Percentiles rank a stretch among this genome's conserved stretches.
Evolutionary conservation across 164 flowering plant genomes (phyloP).

Genomic region (Platanus orientalis): DNA sequence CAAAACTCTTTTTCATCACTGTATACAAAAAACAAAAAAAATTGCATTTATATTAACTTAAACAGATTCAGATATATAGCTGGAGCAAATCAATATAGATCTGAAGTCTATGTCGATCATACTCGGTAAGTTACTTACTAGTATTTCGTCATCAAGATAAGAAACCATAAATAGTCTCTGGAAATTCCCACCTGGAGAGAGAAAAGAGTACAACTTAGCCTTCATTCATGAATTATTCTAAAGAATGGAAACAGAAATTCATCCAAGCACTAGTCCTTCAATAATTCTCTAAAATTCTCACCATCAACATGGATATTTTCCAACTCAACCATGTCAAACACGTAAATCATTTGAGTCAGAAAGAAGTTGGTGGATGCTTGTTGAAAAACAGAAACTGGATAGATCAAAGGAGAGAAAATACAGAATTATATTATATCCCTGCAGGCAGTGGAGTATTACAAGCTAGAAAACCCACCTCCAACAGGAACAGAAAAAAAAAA

Average conservation of each 20-base stretch:
- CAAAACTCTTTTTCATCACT: too few species aligned
- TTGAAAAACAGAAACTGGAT: neutral
- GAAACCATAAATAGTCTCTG: conserved; percentile 88
- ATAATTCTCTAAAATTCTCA: too few species aligned
- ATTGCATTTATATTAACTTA: too few species aligned
- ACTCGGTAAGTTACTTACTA: conserved; percentile 46
- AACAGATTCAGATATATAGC: too few species aligned
- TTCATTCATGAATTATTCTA: neutral
- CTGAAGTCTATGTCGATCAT: too few species aligned
- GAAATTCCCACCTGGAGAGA: conserved; percentile 56
- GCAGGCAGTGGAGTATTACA: too few species aligned
- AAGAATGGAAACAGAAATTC: neutral
- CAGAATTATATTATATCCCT: neutral
- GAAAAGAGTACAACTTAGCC: conserved; percentile 5
- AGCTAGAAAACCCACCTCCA: too few species aligned
- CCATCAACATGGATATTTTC: neutral
- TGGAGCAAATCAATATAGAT: too few species aligned
- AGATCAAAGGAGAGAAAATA: neutral
- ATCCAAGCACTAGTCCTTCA: neutral
- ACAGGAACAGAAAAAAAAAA: too few species aligned
- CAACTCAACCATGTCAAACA: neutral
- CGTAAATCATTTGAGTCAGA: neutral
- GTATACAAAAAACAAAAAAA: too few species aligned
- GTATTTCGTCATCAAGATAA: conserved; percentile 92
- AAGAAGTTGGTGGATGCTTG: too few species aligned